Evolutionary conservation across 2,329 filamentous ascomycete genomes (phyloP).

Genomic region (Stagonosporopsis chrysanthemi): DNA sequence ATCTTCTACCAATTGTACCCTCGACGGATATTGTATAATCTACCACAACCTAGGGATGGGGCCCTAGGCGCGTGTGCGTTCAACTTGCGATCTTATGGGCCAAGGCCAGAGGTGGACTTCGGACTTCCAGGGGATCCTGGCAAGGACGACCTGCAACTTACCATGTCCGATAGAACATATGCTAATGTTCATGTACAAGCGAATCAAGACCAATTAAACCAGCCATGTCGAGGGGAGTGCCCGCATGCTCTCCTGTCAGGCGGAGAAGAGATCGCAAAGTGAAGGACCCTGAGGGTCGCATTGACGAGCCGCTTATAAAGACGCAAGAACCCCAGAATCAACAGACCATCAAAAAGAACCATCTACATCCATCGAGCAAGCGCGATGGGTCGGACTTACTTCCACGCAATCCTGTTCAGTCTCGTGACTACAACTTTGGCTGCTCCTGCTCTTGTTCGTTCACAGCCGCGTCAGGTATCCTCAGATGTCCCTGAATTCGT

Average conservation of each 20-base stretch:
- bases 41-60: not conserved
- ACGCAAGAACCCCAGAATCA: too few species aligned
- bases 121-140: not conserved
- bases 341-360: not conserved
- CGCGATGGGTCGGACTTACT: not conserved
- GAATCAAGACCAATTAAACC: not conserved
- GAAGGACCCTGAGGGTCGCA: not conserved
- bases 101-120: not conserved
- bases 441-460: slow-evolving; percentile 26
- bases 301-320: not conserved
- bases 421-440: slow-evolving; percentile 6
- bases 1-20: not conserved
- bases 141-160: not conserved
- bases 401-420: not conserved
- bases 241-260: not conserved
- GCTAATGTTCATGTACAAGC: not conserved
- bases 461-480: slow-evolving; percentile 29
- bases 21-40: not conserved
- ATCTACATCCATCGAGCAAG: not conserved
- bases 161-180: not conserved
- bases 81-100: slow-evolving; percentile 4
- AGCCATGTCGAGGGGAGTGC: not conserved
- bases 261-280: not conserved
- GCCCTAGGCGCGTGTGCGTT: slow-evolving; percentile 1
- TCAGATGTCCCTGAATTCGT: slow-evolving; percentile 48